A percentile compares a stretch with the other conserved stretches of the same genome.
Evolutionary conservation across 2,329 filamentous ascomycete species (phyloP).

Genomic region (Colletotrichum sp.): DNA sequence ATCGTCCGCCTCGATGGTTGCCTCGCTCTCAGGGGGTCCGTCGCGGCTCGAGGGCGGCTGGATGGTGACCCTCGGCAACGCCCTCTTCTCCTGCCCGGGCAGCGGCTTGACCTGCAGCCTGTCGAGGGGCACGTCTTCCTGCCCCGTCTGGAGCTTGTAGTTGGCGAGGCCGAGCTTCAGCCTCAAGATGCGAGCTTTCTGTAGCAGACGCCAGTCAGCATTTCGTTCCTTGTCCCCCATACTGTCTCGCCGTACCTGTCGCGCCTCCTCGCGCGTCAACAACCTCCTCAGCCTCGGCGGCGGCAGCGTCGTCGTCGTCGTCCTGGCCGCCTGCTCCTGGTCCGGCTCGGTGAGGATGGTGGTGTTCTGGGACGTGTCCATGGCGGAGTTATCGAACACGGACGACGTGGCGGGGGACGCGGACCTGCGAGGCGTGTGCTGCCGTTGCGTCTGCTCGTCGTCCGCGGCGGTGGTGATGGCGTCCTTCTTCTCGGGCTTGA

Average conservation of each 20-base stretch:
- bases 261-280: slow-evolving; percentile 58
- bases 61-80: slow-evolving; percentile 20
- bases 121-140: slow-evolving; percentile 69
- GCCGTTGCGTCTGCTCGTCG: background rate
- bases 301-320: background rate
- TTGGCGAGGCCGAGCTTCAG: slow-evolving; percentile 73
- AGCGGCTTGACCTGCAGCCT: slow-evolving; percentile 54
- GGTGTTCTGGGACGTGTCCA: slow-evolving; percentile 54
- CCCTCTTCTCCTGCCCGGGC: slow-evolving; percentile 15
- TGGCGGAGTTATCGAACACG: slow-evolving; percentile 53
- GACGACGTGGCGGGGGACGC: slow-evolving; percentile 47
- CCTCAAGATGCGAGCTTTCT: slow-evolving; percentile 70
- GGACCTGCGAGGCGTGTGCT: background rate
- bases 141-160: slow-evolving; percentile 79
- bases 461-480: background rate
- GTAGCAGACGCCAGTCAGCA: slow-evolving; percentile 14
- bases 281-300: slow-evolving; percentile 25
- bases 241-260: slow-evolving; percentile 45
- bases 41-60: slow-evolving; percentile 26
- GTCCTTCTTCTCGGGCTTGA: background rate
- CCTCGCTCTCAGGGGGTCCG: slow-evolving; percentile 13
- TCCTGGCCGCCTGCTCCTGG: slow-evolving; percentile 21
- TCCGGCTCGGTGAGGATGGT: slow-evolving; percentile 56
- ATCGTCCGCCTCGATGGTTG: slow-evolving; percentile 17
- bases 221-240: background rate